Base-by-base conservation (phyloP, 148 eudicot genomes). In the Spergularia bocconei region DNA sequence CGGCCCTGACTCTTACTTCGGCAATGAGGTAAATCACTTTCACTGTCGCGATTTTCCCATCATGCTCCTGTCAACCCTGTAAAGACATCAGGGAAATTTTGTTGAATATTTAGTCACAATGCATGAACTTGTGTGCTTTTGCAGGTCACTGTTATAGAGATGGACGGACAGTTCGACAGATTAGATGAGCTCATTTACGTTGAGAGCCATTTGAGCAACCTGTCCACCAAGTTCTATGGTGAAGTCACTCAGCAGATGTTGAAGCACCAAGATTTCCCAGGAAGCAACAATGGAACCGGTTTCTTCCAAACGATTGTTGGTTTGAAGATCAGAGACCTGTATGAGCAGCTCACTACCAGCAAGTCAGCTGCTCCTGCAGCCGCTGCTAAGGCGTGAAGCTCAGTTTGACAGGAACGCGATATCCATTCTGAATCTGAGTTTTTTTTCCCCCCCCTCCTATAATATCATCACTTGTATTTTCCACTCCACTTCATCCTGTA, bases 101-200 rank as follows among this genome's bases (percentile, higher is more conserved):
- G 5, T 53, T 16, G 4, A 36, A 29, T 29, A 29, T 29, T 29
- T 1, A 29, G 2, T 29, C 36, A 29, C 36, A 48, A 50, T 51
- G 23, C 11, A 25, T 57, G 39, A 67, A 25, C 15, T 29, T 51
- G 13, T 54, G 72, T 52, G 17, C 13, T 39, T 61, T 60, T 51
- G 59, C 82, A 95, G 99, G 99, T 95, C 51, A 92, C 99, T 5
- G 91, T 95, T 59, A 54, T 92, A 77, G 99, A 95, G 74, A 95
- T 95, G 99, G 99, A 95, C 67, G 99, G 99, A 7, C 97, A 90
- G 67, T 95, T 95, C 13, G 99, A 95, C 85, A 91, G 99, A 91
- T 79, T 96, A 82, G 99, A 96, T 38, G 99, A 96, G 84, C 87
- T 96, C 44, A 96, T 96, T 71, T 96, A 96, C 13, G 98, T 96